A percentile compares a stretch with the other conserved stretches of the same genome.
These are phyloP conservation scores for Nepenthes gracilis DNA, from an alignment of 148 eudicot genomes.

Conservation along the genomic window DNA sequence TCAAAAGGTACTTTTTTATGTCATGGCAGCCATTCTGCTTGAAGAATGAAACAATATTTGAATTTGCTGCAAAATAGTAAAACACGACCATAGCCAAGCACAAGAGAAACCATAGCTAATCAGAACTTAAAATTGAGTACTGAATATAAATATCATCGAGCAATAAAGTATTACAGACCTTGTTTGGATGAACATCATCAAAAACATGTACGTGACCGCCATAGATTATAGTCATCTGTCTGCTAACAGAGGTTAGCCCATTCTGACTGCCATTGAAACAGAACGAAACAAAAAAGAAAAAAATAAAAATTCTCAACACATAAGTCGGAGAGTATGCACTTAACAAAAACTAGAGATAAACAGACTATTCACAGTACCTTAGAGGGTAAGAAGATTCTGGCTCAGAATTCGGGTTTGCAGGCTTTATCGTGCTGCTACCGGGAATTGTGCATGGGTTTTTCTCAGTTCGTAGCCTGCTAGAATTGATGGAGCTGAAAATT, in stretches of 20 bases:
- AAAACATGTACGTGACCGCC: slow-evolving; percentile 86
- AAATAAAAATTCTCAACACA: not conserved
- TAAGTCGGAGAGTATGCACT: too few relatives aligned
- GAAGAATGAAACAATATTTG: too few relatives aligned
- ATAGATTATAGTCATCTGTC: slow-evolving; percentile 80
- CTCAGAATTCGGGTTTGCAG: slow-evolving; percentile 19
- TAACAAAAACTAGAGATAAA: not conserved
- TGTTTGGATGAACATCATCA: slow-evolving; percentile 68
- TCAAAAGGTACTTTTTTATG: too few relatives aligned
- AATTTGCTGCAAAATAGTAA: too few relatives aligned
- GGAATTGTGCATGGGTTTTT: slow-evolving; percentile 26
- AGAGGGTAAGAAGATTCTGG: slow-evolving; percentile 35
- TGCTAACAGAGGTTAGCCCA: slow-evolving; percentile 31
- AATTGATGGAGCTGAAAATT: slow-evolving; percentile 37
- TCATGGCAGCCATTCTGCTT: too few relatives aligned
- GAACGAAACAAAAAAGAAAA: not conserved
- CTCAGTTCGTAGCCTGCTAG: slow-evolving; percentile 26
- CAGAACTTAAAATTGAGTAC: not conserved
- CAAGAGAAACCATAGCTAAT: too few relatives aligned
- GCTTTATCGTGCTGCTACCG: slow-evolving; percentile 28
- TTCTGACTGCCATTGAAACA: slow-evolving; percentile 30
- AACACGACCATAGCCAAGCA: too few relatives aligned
- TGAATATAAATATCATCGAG: too few relatives aligned
- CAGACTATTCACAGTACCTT: slow-evolving; percentile 23
- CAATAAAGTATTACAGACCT: slow-evolving; percentile 27